These are phyloP conservation scores for Pseudognaphalium luteoalbum DNA, from an alignment of 129 eudicot genomes.

Conservation along the genomic window DNA sequence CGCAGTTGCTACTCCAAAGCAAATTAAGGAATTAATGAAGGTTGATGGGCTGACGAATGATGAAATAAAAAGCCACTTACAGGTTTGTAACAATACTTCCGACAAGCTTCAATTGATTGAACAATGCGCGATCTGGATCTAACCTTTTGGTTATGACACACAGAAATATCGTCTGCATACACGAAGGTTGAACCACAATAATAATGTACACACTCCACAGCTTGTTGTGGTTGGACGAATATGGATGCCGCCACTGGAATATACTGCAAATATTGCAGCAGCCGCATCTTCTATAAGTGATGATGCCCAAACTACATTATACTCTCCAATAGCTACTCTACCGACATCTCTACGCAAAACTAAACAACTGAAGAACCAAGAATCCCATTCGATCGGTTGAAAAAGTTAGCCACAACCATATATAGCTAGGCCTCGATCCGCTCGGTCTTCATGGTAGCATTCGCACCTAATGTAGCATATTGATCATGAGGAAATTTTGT, in stretches of 20 bases:
- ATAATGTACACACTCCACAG: conserved; percentile 51
- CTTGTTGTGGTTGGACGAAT: conserved; percentile 90
- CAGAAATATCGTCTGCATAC: conserved; percentile 91
- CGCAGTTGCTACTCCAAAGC: conserved; percentile 97
- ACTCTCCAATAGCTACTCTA: conserved; percentile 55
- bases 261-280: conserved; percentile 28
- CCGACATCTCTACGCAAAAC: conserved; percentile 41
- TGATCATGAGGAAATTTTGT: neutral
- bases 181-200: conserved; percentile 65
- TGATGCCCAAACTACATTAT: conserved; percentile 34
- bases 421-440: neutral
- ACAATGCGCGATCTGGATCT: neutral
- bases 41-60: conserved; percentile 95
- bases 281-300: conserved; percentile 35
- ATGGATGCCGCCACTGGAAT: conserved; percentile 86
- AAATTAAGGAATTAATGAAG: conserved; percentile 92
- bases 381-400: conserved; percentile 23
- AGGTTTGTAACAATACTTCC: conserved; percentile 49
- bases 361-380: conserved; percentile 19
- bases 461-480: neutral
- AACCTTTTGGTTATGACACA: conserved; percentile 5
- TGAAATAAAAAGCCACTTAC: conserved; percentile 97
- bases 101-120: neutral
- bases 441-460: too few relatives aligned
- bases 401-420: conserved; percentile 24